phyloP scores from a whole-genome alignment of 768 basidiomycete genomes.

The Mycena filopes region DNA sequence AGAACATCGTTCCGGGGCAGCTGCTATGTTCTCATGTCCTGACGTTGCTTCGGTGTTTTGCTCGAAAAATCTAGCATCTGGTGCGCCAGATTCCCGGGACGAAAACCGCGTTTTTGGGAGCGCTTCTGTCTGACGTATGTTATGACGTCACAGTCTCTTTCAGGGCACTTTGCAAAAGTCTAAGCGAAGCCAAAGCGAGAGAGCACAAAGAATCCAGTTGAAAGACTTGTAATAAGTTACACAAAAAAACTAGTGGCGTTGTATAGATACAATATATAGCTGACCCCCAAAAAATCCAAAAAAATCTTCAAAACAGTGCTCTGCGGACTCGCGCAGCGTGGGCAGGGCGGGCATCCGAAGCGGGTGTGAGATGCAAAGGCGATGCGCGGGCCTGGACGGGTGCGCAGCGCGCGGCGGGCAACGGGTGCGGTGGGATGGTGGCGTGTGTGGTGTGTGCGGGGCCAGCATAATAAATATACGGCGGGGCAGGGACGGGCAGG shows the following conservation, averaged over 20 bases:
- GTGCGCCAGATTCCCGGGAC: not conserved
- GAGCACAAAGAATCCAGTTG: not conserved
- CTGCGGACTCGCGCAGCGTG: constrained; percentile 9
- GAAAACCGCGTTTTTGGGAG: not conserved
- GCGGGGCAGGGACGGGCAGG: not conserved
- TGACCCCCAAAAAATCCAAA: constrained; percentile 5
- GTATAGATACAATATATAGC: constrained; percentile 11
- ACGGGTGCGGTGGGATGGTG: not conserved
- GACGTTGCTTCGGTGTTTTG: not conserved
- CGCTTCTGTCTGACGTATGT: no score
- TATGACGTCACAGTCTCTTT: constrained; percentile 12
- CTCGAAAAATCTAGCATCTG: no score
- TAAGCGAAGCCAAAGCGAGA: not conserved
- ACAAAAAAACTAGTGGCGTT: constrained; percentile 7
- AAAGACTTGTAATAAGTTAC: constrained; percentile 26
- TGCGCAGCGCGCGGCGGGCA: not conserved
- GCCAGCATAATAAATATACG: constrained; percentile 18
- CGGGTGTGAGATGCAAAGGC: not conserved
- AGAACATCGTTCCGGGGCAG: not conserved
- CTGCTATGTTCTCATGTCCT: constrained; percentile 1
- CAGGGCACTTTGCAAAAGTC: not conserved
- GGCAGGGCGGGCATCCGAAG: constrained; percentile 12
- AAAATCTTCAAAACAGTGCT: constrained; percentile 14
- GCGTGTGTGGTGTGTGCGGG: constrained; percentile 2
- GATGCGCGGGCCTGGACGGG: no score